Evolutionary conservation across 2,329 filamentous ascomycete genomes (phyloP).

Genomic region (Aspergillus tanneri): DNA sequence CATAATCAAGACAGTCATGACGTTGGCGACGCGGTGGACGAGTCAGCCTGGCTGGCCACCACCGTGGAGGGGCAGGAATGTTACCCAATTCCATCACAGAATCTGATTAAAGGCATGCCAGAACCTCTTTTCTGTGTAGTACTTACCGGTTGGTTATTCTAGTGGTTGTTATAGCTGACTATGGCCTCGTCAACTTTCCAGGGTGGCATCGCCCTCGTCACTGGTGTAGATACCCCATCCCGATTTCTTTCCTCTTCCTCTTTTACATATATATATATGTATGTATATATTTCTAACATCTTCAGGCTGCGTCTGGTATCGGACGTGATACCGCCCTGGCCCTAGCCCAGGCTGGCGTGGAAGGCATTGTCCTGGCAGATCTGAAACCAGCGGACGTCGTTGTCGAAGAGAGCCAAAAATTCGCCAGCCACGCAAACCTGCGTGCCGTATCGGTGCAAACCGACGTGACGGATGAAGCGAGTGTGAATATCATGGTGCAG

Average conservation of each 20-base stretch:
- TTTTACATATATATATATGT: too few species aligned
- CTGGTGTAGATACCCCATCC: slow-evolving; percentile 1
- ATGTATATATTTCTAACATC: too few species aligned
- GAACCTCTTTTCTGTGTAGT: too few species aligned
- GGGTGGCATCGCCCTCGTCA: slow-evolving; percentile 6
- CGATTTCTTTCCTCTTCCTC: not conserved
- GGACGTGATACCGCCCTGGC: slow-evolving; percentile 1
- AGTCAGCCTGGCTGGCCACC: too few species aligned
- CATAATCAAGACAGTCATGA: too few species aligned
- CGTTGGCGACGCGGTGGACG: too few species aligned
- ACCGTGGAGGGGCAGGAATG: too few species aligned
- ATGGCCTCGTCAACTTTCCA: too few species aligned
- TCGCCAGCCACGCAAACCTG: not conserved
- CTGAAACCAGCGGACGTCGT: not conserved
- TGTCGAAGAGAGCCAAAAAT: not conserved
- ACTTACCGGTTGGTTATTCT: too few species aligned
- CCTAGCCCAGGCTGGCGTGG: slow-evolving; percentile 5
- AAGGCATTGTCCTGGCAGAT: slow-evolving; percentile 2
- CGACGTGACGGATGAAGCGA: not conserved
- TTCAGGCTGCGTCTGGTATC: slow-evolving; percentile 7
- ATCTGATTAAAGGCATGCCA: too few species aligned
- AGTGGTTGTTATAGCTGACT: too few species aligned
- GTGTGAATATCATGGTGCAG: slow-evolving; percentile 3
- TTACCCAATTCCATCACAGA: too few species aligned
- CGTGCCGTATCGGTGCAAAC: not conserved